Percentiles rank a stretch among this genome's conserved stretches.
phyloP scores from a whole-genome alignment of 345 rosid genomes.

The Triadica sebifera region DNA sequence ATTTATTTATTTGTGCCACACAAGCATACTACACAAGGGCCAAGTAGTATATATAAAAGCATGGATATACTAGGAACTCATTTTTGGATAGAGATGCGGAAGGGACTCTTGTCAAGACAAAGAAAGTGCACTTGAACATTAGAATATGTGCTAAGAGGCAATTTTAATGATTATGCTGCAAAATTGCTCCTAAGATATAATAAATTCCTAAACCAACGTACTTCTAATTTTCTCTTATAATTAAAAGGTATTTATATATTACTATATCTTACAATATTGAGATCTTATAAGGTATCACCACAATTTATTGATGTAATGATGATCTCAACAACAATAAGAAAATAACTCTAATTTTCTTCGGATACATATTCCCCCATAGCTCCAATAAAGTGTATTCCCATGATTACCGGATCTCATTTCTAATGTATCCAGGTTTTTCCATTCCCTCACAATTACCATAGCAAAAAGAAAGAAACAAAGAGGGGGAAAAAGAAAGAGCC shows the following conservation, averaged over 20 bases:
- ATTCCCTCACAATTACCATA: background rate
- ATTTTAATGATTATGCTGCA: background rate
- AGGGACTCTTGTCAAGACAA: background rate
- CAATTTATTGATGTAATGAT: background rate
- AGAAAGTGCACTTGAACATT: background rate
- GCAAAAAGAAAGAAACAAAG: background rate
- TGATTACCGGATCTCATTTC: background rate
- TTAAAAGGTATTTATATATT: background rate
- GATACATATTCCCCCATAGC: background rate
- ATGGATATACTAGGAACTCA: too few species aligned
- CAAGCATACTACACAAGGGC: background rate
- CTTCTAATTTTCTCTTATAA: background rate
- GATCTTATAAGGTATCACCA: background rate
- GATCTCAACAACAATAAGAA: background rate
- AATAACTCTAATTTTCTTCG: background rate
- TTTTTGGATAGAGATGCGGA: background rate
- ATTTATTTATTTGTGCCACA: background rate
- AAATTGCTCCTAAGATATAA: background rate
- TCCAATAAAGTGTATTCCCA: background rate
- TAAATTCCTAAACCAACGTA: background rate
- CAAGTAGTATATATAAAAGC: background rate
- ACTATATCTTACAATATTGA: background rate
- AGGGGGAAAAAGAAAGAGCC: background rate
- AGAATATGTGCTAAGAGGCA: background rate
- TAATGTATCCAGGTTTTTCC: background rate